Evolutionary conservation across 192 early-diverging fungal species (phyloP).

Genomic region (Phycomyces blakesleeanus): DNA sequence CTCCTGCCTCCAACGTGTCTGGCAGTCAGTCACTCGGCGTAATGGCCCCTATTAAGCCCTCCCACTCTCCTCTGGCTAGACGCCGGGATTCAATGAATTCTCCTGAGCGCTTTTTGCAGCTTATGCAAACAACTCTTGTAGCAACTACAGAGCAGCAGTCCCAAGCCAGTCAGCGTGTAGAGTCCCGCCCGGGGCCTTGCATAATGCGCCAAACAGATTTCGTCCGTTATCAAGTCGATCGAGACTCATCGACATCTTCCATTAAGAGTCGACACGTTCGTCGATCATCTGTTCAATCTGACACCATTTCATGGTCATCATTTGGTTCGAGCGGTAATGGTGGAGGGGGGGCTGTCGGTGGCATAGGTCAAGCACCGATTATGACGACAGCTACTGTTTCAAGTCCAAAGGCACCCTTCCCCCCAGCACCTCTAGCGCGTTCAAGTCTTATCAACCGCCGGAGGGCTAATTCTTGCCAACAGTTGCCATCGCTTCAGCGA

Average conservation of each 20-base stretch:
- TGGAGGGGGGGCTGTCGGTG: background rate
- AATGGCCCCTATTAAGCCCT: constrained; percentile 16
- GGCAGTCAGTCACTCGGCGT: background rate
- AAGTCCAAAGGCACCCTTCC: too few relatives aligned
- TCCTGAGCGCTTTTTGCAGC: constrained; percentile 25
- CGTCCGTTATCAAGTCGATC: constrained; percentile 14
- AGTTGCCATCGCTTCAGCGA: constrained; percentile 3
- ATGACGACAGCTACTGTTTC: background rate
- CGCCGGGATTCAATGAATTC: constrained; percentile 19
- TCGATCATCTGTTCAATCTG: constrained; percentile 28
- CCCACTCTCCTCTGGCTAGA: constrained; percentile 15
- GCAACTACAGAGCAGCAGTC: background rate
- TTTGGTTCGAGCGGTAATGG: background rate
- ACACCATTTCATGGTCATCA: constrained; percentile 9
- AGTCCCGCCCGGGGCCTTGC: background rate
- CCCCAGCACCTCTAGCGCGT: background rate
- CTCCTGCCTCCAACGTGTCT: background rate
- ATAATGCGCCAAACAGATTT: constrained; percentile 17
- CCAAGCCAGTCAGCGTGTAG: background rate
- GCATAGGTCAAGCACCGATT: background rate
- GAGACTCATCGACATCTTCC: constrained; percentile 26
- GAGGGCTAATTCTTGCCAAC: constrained; percentile 13
- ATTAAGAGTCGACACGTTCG: constrained; percentile 24
- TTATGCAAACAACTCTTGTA: constrained; percentile 3
- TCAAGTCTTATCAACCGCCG: background rate